Conservation (phyloP, 176 grass and related monocot genomes). For the Cenchrus fungigraminus region DNA sequence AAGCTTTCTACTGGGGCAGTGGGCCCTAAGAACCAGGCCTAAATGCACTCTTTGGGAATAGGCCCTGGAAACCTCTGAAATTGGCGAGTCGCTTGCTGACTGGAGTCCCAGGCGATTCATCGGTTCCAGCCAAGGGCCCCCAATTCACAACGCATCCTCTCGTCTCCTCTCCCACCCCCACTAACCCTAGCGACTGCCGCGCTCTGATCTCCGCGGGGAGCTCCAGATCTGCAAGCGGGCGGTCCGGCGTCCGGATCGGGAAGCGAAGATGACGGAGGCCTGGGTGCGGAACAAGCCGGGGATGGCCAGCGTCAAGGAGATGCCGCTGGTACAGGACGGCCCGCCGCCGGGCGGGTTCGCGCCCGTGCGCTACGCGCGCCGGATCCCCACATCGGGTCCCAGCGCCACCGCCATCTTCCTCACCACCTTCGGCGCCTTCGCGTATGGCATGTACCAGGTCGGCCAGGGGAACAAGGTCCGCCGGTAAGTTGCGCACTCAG, state of each 20-base stretch:
- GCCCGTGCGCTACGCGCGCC: slow-evolving; percentile 88
- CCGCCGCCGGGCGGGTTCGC: slow-evolving; percentile 90
- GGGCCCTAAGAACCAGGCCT: background rate
- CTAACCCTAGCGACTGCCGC: slow-evolving; percentile 43
- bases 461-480: slow-evolving; percentile 95
- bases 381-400: slow-evolving; percentile 84
- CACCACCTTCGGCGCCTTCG: slow-evolving; percentile 75
- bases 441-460: slow-evolving; percentile 98
- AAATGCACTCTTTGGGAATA: background rate
- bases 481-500: slow-evolving; percentile 53
- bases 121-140: background rate
- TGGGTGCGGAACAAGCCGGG: slow-evolving; percentile 87
- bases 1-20: background rate
- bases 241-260: slow-evolving; percentile 9
- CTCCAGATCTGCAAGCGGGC: slow-evolving; percentile 38
- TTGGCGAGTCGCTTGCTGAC: background rate
- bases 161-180: background rate
- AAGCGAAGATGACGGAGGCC: slow-evolving; percentile 81
- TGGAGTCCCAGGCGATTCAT: background rate
- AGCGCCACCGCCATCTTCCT: slow-evolving; percentile 86
- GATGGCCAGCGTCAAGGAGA: slow-evolving; percentile 93
- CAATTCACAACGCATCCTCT: slow-evolving; percentile 20
- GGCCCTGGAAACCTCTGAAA: background rate
- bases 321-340: slow-evolving; percentile 95
- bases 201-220: slow-evolving; percentile 9